phyloP scores from a whole-genome alignment of 805 yeast genomes.

The Blastobotrys terrestris region DNA sequence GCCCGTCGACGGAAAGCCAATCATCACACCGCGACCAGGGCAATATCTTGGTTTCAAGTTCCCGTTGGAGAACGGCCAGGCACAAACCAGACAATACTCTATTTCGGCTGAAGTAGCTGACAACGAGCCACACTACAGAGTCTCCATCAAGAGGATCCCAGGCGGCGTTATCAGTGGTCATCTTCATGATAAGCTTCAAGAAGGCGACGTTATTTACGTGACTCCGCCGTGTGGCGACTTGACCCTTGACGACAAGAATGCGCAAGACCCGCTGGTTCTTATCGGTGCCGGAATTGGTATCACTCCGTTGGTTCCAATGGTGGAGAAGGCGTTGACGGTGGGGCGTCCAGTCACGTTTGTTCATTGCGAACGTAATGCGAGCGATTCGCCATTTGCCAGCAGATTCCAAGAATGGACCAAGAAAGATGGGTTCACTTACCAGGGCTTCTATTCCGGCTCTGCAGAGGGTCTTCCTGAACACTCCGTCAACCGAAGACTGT shows the following conservation, averaged over 20 bases:
- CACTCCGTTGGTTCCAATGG: slow-evolving; percentile 55
- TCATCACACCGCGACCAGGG: slow-evolving; percentile 33
- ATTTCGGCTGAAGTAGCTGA: slow-evolving; percentile 33
- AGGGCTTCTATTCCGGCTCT: slow-evolving; percentile 3
- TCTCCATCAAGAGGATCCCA: slow-evolving; percentile 47
- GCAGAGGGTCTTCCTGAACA: neutral
- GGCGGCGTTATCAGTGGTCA: slow-evolving; percentile 47
- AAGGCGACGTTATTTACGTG: slow-evolving; percentile 44
- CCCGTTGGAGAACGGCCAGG: slow-evolving; percentile 32
- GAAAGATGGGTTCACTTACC: neutral
- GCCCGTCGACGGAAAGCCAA: slow-evolving; percentile 38
- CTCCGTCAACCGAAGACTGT: neutral
- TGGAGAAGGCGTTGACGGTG: slow-evolving; percentile 20
- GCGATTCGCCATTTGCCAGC: slow-evolving; percentile 14
- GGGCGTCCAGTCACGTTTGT: slow-evolving; percentile 31
- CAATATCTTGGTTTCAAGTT: slow-evolving; percentile 39
- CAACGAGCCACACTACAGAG: slow-evolving; percentile 39
- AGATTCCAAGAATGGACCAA: slow-evolving; percentile 8
- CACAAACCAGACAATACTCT: slow-evolving; percentile 55
- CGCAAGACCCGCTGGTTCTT: slow-evolving; percentile 34
- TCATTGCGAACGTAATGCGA: slow-evolving; percentile 30
- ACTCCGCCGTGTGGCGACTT: slow-evolving; percentile 59
- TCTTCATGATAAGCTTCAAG: slow-evolving; percentile 42
- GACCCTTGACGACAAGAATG: slow-evolving; percentile 21
- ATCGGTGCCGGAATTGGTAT: slow-evolving; percentile 63